Evolutionary conservation across 768 basidiomycete species (phyloP), one percentile per base, ranked within the genome.

Genomic region (Hygrophorus pudorinus): DNA sequence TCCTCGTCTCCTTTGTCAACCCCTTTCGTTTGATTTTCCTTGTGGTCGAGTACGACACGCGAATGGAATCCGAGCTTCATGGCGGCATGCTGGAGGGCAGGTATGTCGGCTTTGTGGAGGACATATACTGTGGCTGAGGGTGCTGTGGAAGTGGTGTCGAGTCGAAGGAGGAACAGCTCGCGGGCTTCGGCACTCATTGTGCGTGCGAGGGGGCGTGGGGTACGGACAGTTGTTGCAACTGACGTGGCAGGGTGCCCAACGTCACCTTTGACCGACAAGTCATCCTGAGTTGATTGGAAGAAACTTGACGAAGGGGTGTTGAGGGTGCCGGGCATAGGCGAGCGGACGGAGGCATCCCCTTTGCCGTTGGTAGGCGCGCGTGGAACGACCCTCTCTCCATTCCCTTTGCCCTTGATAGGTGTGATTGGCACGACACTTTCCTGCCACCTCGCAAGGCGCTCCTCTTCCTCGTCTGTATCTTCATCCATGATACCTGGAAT

Each of bases 311-410:
- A 68, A 13, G 78, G 76, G 0, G 76, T 66, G 36, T 56, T 53
- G 10, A 80, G 62, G 2, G 78, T 72, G 37, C 79, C 70, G 1
- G 79, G 79, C 79, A 81, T 81, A 45, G 52, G 56, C 30, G 64
- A 63, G 30, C 65, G 65, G 58, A 54, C 17, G 32, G 16, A 18
- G 50, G 36, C 52, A 48, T 53, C 54, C 51, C 44, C n/a, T n/a
- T n/a, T n/a, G n/a, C n/a, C n/a, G n/a, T n/a, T n/a, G n/a, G n/a
- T n/a, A n/a, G n/a, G n/a, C n/a, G n/a, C n/a, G n/a, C n/a, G n/a
- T n/a, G n/a, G n/a, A n/a, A n/a, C n/a, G n/a, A n/a, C n/a, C n/a
- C n/a, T n/a, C n/a, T n/a, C n/a, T n/a, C n/a, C n/a, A n/a, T n/a
- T n/a, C n/a, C n/a, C n/a, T n/a, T n/a, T n/a, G n/a, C n/a, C n/a